These are phyloP conservation scores for Mariannaea elegans DNA, from an alignment of 2,329 filamentous ascomycete species.

Conservation along the genomic window DNA sequence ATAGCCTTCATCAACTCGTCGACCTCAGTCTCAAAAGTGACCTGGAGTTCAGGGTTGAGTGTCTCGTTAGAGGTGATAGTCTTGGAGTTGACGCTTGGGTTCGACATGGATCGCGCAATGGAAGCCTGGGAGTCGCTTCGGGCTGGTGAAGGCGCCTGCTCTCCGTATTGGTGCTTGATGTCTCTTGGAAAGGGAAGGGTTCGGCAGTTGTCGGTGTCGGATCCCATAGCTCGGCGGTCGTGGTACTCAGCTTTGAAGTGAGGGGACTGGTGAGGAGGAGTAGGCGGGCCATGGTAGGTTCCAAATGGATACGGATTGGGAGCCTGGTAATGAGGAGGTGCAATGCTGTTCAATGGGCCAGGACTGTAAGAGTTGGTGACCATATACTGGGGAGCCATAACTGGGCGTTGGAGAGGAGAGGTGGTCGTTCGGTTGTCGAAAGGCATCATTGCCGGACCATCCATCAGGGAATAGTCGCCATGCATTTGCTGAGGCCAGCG, in stretches of 20 bases:
- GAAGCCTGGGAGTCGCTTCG: slow-evolving; percentile 46
- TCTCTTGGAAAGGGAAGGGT: slow-evolving; percentile 38
- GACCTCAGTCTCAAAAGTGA: slow-evolving; percentile 81
- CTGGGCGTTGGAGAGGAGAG: slow-evolving; percentile 52
- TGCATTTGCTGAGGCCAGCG: slow-evolving; percentile 63
- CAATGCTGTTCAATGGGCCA: slow-evolving; percentile 52
- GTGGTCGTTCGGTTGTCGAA: slow-evolving; percentile 57
- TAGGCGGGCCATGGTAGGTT: slow-evolving; percentile 51
- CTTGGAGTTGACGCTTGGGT: slow-evolving; percentile 48
- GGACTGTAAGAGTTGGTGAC: slow-evolving; percentile 55
- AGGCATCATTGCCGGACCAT: slow-evolving; percentile 54
- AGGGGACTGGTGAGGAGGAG: slow-evolving; percentile 44
- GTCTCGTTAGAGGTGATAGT: slow-evolving; percentile 57
- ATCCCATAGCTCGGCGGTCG: slow-evolving; percentile 41
- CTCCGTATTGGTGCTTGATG: slow-evolving; percentile 42
- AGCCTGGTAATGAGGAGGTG: slow-evolving; percentile 53
- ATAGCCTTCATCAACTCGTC: slow-evolving; percentile 91
- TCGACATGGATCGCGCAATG: slow-evolving; percentile 35
- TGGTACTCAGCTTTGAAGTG: slow-evolving; percentile 47
- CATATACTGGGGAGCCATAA: slow-evolving; percentile 58
- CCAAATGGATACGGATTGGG: slow-evolving; percentile 55
- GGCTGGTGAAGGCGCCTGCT: slow-evolving; percentile 46
- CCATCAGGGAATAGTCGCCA: slow-evolving; percentile 59
- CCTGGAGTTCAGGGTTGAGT: slow-evolving; percentile 57
- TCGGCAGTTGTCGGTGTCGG: slow-evolving; percentile 37